phyloP scores from a whole-genome alignment of 352 stramenopile species.

The Sclerospora graminicola region DNA sequence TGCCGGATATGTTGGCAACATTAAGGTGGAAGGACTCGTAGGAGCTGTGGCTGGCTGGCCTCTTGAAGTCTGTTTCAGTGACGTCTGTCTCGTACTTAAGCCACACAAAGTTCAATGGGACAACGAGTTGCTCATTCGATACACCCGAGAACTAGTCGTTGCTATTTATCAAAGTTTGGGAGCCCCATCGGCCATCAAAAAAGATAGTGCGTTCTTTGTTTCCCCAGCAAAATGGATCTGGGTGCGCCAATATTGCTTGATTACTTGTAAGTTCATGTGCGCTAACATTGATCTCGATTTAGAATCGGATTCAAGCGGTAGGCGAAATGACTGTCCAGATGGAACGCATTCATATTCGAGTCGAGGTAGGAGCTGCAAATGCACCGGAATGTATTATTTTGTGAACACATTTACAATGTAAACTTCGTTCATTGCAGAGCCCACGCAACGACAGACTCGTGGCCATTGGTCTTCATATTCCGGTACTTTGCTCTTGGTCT shows the following conservation, averaged over 20 bases:
- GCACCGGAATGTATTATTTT: no score
- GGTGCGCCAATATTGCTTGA: slow-evolving; percentile 10
- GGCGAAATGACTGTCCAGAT: no score
- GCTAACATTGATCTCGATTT: no score
- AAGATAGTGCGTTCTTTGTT: slow-evolving; percentile 20
- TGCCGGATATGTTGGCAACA: slow-evolving; percentile 53
- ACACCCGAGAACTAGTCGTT: slow-evolving; percentile 52
- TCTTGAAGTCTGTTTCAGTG: slow-evolving; percentile 36
- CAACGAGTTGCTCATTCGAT: slow-evolving; percentile 60
- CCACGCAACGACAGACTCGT: no score
- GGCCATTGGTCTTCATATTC: no score
- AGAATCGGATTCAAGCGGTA: no score
- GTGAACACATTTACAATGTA: no score
- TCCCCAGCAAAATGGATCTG: slow-evolving; percentile 57
- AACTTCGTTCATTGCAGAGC: no score
- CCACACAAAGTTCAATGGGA: slow-evolving; percentile 50
- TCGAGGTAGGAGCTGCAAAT: no score
- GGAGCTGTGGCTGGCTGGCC: slow-evolving; percentile 47
- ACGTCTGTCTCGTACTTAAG: slow-evolving; percentile 53
- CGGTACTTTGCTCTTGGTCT: no score
- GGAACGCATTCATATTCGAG: no score
- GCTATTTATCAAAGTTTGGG: slow-evolving; percentile 44
- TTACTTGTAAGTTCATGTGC: no score
- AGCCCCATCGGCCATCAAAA: slow-evolving; percentile 19
- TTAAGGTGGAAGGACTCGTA: slow-evolving; percentile 51